Evolutionary conservation across 2,329 filamentous ascomycete genomes (phyloP), one percentile per base, ranked within the genome.

Genomic region (Lasiodiplodia hormozganensis): DNA sequence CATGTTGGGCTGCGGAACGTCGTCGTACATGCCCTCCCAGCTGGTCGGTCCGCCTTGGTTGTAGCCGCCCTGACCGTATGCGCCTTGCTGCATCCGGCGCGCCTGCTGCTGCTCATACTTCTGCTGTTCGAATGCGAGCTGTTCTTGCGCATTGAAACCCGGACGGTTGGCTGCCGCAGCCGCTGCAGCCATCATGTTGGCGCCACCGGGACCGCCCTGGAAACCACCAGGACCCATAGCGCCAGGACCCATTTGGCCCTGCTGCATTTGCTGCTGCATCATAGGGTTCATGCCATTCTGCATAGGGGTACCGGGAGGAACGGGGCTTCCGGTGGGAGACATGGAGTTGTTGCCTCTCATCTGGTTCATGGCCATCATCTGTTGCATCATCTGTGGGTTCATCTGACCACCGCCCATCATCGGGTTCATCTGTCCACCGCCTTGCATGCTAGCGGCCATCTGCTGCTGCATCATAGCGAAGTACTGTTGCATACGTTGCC

Each of bases 21-120:
- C 95, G 77, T 98, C 95, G 79, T 97, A 98, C 94, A 97, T 97
- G 75, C 95, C 95, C 79, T 98, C 95, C 94, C 94, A 97, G 51
- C 91, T 94, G 28, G 92, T 93, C n/a, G 91, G 91, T 18, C 89
- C 89, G 54, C 88, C 89, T 68, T 83, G 83, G 47, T 82, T 86
- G 78, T 77, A 80, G 31, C 80, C 80, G 68, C 75, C 76, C 54
- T 72, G 70, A 16, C 57, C 62, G 65, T 72, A 68, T 40, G 72
- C 73, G 69, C 40, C 70, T 6, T 49, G 38, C 70, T 81, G 79
- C 77, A 84, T 80, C 78, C 86, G 87, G 70, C 85, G 85, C 71
- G 83, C 83, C 77, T 89, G 85, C 76, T 90, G 91, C 71, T 90
- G 88, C 74, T 92, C 90, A 77, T 92, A 92, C 79, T 93, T 93